These are phyloP conservation scores for Aspergillus alliaceus DNA, from an alignment of 2,329 filamentous ascomycete species.

Conservation along the genomic window DNA sequence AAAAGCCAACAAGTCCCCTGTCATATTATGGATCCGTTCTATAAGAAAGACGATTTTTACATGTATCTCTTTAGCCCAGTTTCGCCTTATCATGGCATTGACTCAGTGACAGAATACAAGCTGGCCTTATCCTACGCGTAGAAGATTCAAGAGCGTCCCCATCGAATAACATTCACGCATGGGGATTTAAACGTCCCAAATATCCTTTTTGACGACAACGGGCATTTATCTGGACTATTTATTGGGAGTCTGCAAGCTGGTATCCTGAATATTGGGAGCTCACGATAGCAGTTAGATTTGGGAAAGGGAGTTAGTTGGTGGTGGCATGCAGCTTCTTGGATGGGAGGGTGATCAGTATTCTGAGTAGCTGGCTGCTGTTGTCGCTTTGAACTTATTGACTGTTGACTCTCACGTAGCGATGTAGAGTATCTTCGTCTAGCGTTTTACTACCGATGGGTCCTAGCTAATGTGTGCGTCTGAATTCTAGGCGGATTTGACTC, in stretches of 20 bases:
- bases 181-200: conserved; percentile 23
- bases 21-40: conserved; percentile 35
- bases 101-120: not conserved
- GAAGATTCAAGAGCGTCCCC: not conserved
- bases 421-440: too few species aligned
- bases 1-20: conserved; percentile 33
- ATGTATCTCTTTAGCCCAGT: conserved; percentile 28
- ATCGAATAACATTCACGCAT: conserved; percentile 15
- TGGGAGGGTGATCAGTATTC: conserved; percentile 22
- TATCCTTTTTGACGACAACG: conserved; percentile 17
- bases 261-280: conserved; percentile 30
- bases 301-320: conserved; percentile 24
- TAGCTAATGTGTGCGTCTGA: too few species aligned
- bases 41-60: conserved; percentile 26
- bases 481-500: too few species aligned
- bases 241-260: conserved; percentile 30
- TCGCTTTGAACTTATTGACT: conserved; percentile 24
- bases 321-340: conserved; percentile 24
- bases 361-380: conserved; percentile 22
- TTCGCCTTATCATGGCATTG: conserved; percentile 20
- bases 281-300: conserved; percentile 25
- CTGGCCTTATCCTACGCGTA: not conserved
- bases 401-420: conserved; percentile 30
- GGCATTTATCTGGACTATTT: conserved; percentile 24
- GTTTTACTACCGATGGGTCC: too few species aligned